These are phyloP conservation scores for Mycena venus DNA, from an alignment of 768 basidiomycete species.

Conservation along the genomic window DNA sequence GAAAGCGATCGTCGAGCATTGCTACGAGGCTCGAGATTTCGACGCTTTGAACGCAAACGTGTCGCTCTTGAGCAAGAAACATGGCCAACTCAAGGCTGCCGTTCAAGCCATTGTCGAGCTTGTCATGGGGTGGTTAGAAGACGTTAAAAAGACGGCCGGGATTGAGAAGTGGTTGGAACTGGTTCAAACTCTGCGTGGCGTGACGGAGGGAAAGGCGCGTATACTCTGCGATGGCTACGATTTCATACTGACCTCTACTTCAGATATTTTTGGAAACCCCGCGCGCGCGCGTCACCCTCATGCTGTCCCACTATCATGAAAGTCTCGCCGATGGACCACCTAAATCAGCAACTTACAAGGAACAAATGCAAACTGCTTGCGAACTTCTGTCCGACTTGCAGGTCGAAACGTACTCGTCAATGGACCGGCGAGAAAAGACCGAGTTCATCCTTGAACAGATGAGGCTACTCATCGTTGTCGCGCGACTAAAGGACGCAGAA, in stretches of 20 bases:
- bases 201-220: slow-evolving; percentile 96
- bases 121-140: slow-evolving; percentile 84
- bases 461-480: slow-evolving; percentile 86
- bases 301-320: slow-evolving; percentile 91
- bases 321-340: slow-evolving; percentile 62
- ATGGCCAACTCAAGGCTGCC: slow-evolving; percentile 94
- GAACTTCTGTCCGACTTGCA: slow-evolving; percentile 95
- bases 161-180: slow-evolving; percentile 86
- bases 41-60: slow-evolving; percentile 78
- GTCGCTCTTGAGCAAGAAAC: slow-evolving; percentile 88
- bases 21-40: slow-evolving; percentile 80
- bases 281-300: slow-evolving; percentile 92
- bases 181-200: slow-evolving; percentile 88
- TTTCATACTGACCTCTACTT: background rate
- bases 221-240: background rate
- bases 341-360: slow-evolving; percentile 64
- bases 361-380: slow-evolving; percentile 86
- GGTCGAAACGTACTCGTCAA: slow-evolving; percentile 98
- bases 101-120: slow-evolving; percentile 94
- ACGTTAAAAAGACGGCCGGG: slow-evolving; percentile 77
- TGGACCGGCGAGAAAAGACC: slow-evolving; percentile 98
- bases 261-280: slow-evolving; percentile 94
- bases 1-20: slow-evolving; percentile 77
- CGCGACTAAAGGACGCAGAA: slow-evolving; percentile 80
- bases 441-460: slow-evolving; percentile 99